Base-by-base conservation (phyloP, 2,329 filamentous ascomycete genomes). In the Colletotrichum higginsianum region DNA sequence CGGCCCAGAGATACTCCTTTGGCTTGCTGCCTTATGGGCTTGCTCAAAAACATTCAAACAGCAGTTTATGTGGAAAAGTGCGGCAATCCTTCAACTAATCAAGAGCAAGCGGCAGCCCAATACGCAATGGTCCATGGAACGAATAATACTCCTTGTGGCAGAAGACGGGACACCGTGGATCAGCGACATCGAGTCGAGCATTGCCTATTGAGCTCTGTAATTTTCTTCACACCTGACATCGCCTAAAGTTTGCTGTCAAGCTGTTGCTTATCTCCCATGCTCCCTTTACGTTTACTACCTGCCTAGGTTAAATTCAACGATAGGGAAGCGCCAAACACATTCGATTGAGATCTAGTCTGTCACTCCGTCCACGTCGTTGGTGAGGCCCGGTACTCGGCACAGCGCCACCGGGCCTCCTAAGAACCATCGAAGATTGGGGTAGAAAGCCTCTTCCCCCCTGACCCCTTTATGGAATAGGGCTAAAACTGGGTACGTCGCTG, bases 401-500 rank as follows among this genome's bases (percentile, higher is more conserved):
- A 38, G 35, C 40, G 16, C 18, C 16, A 38, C 23, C 26, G 16
- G 42, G 40, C 35, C 35, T 16, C 35, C 47, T 5, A 9, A 13
- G 23, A 49, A 15, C 13, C 57, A 49, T 12, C 12, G 23, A 47
- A 46, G 16, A 18, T 23, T 9, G 30, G 40, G 23, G 15, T 13
- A 15, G 23, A 30, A 26, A 26, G 9, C 23, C 9, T 38, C 35
- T 38, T 11, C 23, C 56, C 23, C 12, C 8, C 23, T 4, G 4
- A 26, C 18, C 50, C 57, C 50, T 38, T 57, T 52, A 44, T 46
- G 67, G 49, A 47, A 26, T 47, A 49, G 57, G 23, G 63, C 49
- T 52, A 67, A 67, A 67, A 40, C 58, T 57, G 67, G 11, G 38
- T 26, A 47, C 63, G 64, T 66, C 44, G 44, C 35, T 67, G 67